phyloP scores from a whole-genome alignment of 78 protist genomes.

The Acrasis kona region DNA sequence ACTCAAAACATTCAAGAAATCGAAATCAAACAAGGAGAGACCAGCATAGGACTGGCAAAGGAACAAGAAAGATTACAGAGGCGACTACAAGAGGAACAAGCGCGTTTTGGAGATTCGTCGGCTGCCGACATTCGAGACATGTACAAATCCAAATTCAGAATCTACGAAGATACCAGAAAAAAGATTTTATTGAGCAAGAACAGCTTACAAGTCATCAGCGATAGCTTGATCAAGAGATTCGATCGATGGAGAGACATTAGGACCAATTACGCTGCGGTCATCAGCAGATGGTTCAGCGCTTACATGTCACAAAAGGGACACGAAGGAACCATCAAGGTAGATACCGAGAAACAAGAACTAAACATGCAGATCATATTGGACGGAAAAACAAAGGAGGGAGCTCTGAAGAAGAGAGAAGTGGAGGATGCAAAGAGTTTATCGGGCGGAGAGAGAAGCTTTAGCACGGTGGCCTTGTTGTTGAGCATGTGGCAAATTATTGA shows the following conservation, averaged over 20 bases:
- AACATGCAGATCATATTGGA: not conserved
- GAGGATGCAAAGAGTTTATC: not conserved
- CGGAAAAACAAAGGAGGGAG: not conserved
- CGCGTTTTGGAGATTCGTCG: too few relatives aligned
- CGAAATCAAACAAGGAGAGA: too few relatives aligned
- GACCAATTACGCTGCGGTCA: not conserved
- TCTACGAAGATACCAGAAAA: too few relatives aligned
- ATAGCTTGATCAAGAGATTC: not conserved
- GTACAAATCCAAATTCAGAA: too few relatives aligned
- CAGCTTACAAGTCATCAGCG: too few relatives aligned
- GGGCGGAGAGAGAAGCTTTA: constrained; percentile 73
- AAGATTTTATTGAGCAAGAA: too few relatives aligned
- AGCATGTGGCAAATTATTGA: constrained; percentile 73
- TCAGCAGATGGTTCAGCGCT: not conserved
- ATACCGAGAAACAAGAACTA: not conserved
- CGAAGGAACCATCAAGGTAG: not conserved
- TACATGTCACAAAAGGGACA: not conserved
- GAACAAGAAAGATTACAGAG: not conserved
- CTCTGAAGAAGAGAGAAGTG: not conserved
- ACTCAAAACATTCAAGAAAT: too few relatives aligned
- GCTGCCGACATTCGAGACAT: too few relatives aligned
- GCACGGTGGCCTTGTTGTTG: constrained; percentile 49
- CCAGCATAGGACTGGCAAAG: not conserved
- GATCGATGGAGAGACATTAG: not conserved
- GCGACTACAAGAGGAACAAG: not conserved